A percentile compares a stretch with the other conserved stretches of the same genome.
Conservation (phyloP, 805 yeast species). For the Wickerhamomyces bovis region DNA sequence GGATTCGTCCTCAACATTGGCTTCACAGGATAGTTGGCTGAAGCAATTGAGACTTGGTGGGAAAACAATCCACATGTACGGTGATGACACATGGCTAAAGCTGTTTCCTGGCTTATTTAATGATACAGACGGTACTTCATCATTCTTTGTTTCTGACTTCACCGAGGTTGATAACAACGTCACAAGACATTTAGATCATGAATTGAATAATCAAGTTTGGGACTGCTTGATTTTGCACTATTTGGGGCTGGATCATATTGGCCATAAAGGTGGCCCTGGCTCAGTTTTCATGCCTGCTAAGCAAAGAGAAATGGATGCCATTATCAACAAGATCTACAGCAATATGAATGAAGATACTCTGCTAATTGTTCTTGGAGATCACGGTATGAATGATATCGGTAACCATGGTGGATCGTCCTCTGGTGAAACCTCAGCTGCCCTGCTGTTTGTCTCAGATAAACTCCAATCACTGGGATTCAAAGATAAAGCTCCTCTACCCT, state of each 20-base stretch:
- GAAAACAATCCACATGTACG: constrained; percentile 68
- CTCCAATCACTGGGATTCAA: constrained; percentile 27
- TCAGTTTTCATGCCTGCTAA: constrained; percentile 77
- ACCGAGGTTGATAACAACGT: constrained; percentile 92
- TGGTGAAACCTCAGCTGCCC: constrained; percentile 88
- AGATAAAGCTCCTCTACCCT: constrained; percentile 15
- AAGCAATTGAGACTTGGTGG: constrained; percentile 45
- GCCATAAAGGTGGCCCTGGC: constrained; percentile 91
- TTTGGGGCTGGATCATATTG: constrained; percentile 93
- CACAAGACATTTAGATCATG: constrained; percentile 71
- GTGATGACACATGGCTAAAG: constrained; percentile 97
- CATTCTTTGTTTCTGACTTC: constrained; percentile 92
- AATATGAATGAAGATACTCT: constrained; percentile 47
- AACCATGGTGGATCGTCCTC: constrained; percentile 94
- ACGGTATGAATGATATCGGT: constrained; percentile 94
- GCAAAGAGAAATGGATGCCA: constrained; percentile 78
- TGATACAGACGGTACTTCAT: constrained; percentile 77
- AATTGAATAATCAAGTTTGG: constrained; percentile 54
- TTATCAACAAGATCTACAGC: constrained; percentile 49
- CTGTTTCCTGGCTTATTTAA: constrained; percentile 71
- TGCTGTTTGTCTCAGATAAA: constrained; percentile 62
- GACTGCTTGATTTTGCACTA: constrained; percentile 86
- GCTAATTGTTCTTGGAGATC: constrained; percentile 81
- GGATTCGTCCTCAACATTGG: constrained; percentile 61
- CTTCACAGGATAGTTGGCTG: constrained; percentile 83